These are phyloP conservation scores for Telfairia occidentalis DNA, from an alignment of 331 rosid genomes.

Conservation along the genomic window DNA sequence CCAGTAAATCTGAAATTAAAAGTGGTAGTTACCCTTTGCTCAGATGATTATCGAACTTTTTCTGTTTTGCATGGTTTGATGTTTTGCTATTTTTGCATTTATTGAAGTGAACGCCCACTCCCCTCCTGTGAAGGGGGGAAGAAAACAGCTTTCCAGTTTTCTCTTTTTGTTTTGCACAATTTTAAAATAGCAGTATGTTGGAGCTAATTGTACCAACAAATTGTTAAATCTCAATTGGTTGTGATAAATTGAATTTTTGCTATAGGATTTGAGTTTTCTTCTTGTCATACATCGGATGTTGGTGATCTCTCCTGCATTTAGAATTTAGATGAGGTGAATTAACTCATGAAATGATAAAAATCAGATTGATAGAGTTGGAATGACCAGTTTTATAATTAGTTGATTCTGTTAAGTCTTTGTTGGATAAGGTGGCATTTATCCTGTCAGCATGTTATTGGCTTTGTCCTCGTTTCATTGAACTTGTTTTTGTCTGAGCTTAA, in stretches of 20 bases:
- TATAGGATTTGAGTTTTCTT: slow-evolving; percentile 3
- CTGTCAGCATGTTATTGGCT: neutral
- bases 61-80: neutral
- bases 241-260: neutral
- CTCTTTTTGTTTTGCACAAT: neutral
- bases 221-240: neutral
- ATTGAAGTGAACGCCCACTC: neutral
- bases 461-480: neutral
- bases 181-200: neutral
- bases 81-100: neutral
- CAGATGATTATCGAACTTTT: neutral
- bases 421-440: neutral
- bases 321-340: neutral
- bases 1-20: slow-evolving; percentile 92
- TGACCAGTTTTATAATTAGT: neutral
- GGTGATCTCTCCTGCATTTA: neutral
- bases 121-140: neutral
- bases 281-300: neutral
- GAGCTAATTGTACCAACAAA: neutral
- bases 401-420: neutral
- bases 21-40: slow-evolving; percentile 46
- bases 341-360: neutral
- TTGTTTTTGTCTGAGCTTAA: neutral
- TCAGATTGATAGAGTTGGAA: neutral
- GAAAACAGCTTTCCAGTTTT: neutral